Evolutionary conservation across 2,329 filamentous ascomycete genomes (phyloP).

Genomic region (Fusarium circinatum): DNA sequence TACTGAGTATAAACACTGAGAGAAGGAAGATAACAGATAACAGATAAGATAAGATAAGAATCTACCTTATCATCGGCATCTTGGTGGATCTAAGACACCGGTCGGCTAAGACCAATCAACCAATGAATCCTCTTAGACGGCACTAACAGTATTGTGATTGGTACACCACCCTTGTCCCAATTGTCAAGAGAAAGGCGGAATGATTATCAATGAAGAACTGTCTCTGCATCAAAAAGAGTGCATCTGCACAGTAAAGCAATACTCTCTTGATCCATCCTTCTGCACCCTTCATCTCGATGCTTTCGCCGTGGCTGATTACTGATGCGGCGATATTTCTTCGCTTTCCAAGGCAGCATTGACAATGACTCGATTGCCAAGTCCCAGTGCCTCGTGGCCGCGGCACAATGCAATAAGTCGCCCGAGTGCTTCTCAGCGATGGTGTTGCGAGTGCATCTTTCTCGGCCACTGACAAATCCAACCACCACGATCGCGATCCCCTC

Average conservation of each 20-base stretch:
- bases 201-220: background rate
- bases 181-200: background rate
- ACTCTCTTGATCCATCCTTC: rapidly evolving
- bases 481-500: background rate
- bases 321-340: background rate
- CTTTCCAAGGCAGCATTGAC: background rate
- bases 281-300: background rate
- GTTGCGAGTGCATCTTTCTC: background rate
- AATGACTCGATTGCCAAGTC: background rate
- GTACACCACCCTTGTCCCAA: background rate
- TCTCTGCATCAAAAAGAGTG: background rate
- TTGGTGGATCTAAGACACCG: background rate
- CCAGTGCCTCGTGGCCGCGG: background rate
- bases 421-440: background rate
- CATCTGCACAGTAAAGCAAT: background rate
- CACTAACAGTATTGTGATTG: background rate
- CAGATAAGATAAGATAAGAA: background rate
- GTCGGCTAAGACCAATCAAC: background rate
- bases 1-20: background rate
- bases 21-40: background rate
- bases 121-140: rapidly evolving
- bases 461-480: background rate
- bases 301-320: background rate
- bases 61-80: rapidly evolving
- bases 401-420: background rate